phyloP scores from a whole-genome alignment of 2,329 filamentous ascomycete genomes.

The Trichoderma atrobrunneum region DNA sequence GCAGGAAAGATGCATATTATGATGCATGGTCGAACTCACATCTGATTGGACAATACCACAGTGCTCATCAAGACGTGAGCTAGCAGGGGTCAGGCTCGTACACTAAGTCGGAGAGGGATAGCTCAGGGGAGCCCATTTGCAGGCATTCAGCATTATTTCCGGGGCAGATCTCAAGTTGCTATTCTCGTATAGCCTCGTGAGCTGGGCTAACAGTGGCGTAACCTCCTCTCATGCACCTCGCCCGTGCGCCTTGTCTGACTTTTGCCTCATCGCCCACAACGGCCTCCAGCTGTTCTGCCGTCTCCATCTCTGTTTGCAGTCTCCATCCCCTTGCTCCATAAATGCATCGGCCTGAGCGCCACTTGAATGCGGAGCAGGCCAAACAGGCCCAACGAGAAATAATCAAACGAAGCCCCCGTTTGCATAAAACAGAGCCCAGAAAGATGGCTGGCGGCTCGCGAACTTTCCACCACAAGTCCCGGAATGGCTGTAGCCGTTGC shows the following conservation, averaged over 20 bases:
- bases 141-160: background rate
- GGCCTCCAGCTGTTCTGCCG: background rate
- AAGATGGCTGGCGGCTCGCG: conserved; percentile 1
- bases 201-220: background rate
- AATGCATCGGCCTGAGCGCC: background rate
- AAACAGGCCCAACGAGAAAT: background rate
- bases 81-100: conserved; percentile 9
- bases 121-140: background rate
- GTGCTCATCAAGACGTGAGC: background rate
- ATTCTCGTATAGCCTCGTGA: conserved; percentile 1
- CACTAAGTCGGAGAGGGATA: conserved; percentile 6
- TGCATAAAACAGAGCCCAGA: background rate
- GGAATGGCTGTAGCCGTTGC: conserved; percentile 9
- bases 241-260: background rate
- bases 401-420: background rate
- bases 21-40: background rate
- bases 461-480: conserved; percentile 10
- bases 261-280: conserved; percentile 1
- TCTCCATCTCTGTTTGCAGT: background rate
- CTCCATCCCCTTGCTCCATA: conserved; percentile 2
- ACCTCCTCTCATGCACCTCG: background rate
- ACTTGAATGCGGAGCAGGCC: background rate
- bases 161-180: conserved; percentile 1
- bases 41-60: background rate
- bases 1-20: background rate